Conservation (phyloP, 371 early-diverging fungal species). For the Apophysomyces variabilis region DNA sequence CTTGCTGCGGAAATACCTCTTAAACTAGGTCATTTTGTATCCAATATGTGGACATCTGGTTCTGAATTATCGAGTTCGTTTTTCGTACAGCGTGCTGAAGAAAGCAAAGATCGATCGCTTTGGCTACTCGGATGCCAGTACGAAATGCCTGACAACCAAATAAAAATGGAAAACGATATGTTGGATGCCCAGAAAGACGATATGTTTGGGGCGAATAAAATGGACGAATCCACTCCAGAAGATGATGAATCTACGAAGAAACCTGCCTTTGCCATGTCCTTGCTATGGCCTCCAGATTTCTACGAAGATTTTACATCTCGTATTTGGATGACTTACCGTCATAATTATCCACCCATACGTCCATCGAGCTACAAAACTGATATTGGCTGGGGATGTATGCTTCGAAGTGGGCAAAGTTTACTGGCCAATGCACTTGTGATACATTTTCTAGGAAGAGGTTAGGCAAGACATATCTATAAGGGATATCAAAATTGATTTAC, state of each 20-base stretch:
- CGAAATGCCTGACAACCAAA: constrained; percentile 25
- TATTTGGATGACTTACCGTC: constrained; percentile 94
- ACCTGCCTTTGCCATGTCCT: constrained; percentile 24
- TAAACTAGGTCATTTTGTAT: constrained; percentile 56
- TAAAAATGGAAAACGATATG: constrained; percentile 37
- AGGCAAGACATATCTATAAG: background rate
- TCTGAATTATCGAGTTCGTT: constrained; percentile 36
- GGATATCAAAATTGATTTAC: background rate
- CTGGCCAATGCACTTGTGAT: constrained; percentile 84
- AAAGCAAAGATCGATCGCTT: constrained; percentile 22
- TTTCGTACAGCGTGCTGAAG: constrained; percentile 22
- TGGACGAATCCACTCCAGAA: background rate
- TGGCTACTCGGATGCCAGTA: constrained; percentile 44
- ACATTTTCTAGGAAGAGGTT: constrained; percentile 72
- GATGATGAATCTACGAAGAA: background rate
- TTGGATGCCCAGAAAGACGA: constrained; percentile 41
- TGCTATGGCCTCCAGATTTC: constrained; percentile 57
- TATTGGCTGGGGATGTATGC: constrained; percentile 98
- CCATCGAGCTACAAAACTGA: constrained; percentile 85
- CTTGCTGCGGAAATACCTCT: constrained; percentile 57
- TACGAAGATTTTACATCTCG: constrained; percentile 75
- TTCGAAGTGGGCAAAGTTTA: constrained; percentile 93
- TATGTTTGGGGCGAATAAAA: constrained; percentile 27
- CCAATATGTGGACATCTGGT: constrained; percentile 47
- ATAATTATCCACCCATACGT: constrained; percentile 82